Evolutionary conservation across 2,329 filamentous ascomycete genomes (phyloP).

Genomic region (Microascus cirrosus): DNA sequence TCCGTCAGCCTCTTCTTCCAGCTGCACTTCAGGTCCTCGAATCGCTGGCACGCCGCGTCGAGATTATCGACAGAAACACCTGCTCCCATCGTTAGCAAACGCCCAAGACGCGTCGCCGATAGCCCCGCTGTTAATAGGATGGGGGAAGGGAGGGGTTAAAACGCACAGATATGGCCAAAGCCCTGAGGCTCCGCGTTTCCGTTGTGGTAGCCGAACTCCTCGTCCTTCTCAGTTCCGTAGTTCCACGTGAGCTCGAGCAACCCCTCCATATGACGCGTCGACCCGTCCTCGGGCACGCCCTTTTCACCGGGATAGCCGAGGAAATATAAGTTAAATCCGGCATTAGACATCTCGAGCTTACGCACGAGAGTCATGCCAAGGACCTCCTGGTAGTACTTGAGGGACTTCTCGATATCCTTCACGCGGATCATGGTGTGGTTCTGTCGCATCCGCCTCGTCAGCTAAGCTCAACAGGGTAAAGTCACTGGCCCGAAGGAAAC

Average conservation of each 20-base stretch:
- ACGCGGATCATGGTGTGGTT: slow-evolving; percentile 94
- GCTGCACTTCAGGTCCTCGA: slow-evolving; percentile 68
- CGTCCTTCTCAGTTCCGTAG: slow-evolving; percentile 75
- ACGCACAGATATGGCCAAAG: slow-evolving; percentile 83
- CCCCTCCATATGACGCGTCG: slow-evolving; percentile 62
- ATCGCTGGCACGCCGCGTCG: slow-evolving; percentile 75
- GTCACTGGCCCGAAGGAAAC: not conserved
- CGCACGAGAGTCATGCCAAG: slow-evolving; percentile 80
- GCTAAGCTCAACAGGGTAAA: not conserved
- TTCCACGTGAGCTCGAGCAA: slow-evolving; percentile 85
- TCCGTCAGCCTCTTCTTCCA: slow-evolving; percentile 97
- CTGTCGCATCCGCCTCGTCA: slow-evolving; percentile 21
- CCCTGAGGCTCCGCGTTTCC: slow-evolving; percentile 88
- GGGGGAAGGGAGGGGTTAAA: not conserved
- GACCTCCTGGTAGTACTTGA: slow-evolving; percentile 74
- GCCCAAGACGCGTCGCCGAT: not conserved
- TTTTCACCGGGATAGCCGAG: slow-evolving; percentile 61
- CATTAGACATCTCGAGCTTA: slow-evolving; percentile 56
- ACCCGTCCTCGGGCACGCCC: slow-evolving; percentile 37
- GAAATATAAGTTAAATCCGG: slow-evolving; percentile 86
- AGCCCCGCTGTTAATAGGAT: not conserved
- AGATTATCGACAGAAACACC: slow-evolving; percentile 76
- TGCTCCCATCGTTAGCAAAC: slow-evolving; percentile 16
- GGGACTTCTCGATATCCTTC: slow-evolving; percentile 64
- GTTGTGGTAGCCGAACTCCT: slow-evolving; percentile 76